Conservation (phyloP, 768 basidiomycete species). For the Calocybe indica region DNA sequence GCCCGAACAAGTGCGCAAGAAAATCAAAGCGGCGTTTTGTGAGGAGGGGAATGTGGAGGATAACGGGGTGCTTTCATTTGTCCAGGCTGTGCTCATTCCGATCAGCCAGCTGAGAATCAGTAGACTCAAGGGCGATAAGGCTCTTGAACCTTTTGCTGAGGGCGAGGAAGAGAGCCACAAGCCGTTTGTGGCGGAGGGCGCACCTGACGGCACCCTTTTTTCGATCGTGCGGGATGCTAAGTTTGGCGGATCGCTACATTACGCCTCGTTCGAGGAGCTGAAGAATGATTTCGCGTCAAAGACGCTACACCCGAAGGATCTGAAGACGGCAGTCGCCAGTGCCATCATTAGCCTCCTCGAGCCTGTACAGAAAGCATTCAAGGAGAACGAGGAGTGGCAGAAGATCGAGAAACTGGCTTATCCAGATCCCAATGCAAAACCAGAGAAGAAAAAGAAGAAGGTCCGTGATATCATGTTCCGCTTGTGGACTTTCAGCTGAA, state of each 20-base stretch:
- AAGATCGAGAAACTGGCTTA: slow-evolving; percentile 75
- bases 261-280: slow-evolving; percentile 56
- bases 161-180: slow-evolving; percentile 35
- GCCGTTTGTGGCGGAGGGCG: slow-evolving; percentile 60
- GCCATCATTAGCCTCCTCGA: slow-evolving; percentile 70
- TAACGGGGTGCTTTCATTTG: slow-evolving; percentile 86
- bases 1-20: slow-evolving; percentile 77
- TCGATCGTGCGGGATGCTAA: slow-evolving; percentile 73
- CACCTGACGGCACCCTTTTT: slow-evolving; percentile 80
- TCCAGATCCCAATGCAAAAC: slow-evolving; percentile 65
- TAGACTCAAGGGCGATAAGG: slow-evolving; percentile 40
- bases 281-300: slow-evolving; percentile 70
- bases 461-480: slow-evolving; percentile 11
- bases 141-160: slow-evolving; percentile 36
- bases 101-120: slow-evolving; percentile 73
- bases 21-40: slow-evolving; percentile 90
- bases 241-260: slow-evolving; percentile 78
- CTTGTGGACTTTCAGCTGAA: background rate
- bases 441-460: slow-evolving; percentile 67
- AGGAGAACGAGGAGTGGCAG: slow-evolving; percentile 77
- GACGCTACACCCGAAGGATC: slow-evolving; percentile 82
- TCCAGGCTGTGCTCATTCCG: slow-evolving; percentile 83
- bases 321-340: slow-evolving; percentile 74
- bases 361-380: slow-evolving; percentile 77
- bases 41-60: slow-evolving; percentile 86